Evolutionary conservation across 2,329 filamentous ascomycete genomes (phyloP).

Genomic region (Talaromyces sp.): DNA sequence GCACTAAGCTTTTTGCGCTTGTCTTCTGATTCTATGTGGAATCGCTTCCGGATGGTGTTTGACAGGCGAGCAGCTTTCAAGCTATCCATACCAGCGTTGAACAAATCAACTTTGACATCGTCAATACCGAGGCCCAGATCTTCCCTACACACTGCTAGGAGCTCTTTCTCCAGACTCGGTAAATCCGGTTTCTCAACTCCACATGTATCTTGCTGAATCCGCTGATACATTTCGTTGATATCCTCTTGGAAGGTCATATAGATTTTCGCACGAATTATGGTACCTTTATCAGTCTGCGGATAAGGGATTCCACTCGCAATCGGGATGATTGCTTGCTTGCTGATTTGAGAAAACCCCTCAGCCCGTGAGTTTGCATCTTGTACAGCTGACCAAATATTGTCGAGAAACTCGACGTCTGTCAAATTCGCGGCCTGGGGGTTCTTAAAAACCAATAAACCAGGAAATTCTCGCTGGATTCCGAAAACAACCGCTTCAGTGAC

Average conservation of each 20-base stretch:
- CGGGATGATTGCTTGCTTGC: conserved; percentile 48
- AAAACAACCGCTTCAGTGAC: conserved; percentile 62
- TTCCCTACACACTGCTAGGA: not conserved
- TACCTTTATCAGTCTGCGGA: conserved; percentile 7
- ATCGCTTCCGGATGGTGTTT: conserved; percentile 2
- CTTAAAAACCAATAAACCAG: conserved; percentile 60
- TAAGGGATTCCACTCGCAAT: conserved; percentile 33
- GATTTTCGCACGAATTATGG: conserved; percentile 5
- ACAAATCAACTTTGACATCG: not conserved
- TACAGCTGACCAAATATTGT: conserved; percentile 41
- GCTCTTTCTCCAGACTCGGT: not conserved
- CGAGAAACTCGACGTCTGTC: conserved; percentile 49
- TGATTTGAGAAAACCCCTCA: conserved; percentile 39
- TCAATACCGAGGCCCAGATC: not conserved
- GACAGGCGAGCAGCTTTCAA: conserved; percentile 1
- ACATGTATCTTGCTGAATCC: not conserved
- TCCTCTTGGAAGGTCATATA: not conserved
- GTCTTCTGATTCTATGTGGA: conserved; percentile 4
- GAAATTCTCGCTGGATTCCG: conserved; percentile 55
- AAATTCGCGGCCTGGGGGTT: conserved; percentile 46
- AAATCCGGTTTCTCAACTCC: not conserved
- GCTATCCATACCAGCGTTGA: conserved; percentile 3
- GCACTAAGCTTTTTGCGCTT: not conserved
- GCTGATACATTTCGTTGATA: not conserved
- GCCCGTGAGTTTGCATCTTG: conserved; percentile 39